These are phyloP conservation scores for Acacia crassicarpa DNA, from an alignment of 306 rosid genomes.

Conservation along the genomic window DNA sequence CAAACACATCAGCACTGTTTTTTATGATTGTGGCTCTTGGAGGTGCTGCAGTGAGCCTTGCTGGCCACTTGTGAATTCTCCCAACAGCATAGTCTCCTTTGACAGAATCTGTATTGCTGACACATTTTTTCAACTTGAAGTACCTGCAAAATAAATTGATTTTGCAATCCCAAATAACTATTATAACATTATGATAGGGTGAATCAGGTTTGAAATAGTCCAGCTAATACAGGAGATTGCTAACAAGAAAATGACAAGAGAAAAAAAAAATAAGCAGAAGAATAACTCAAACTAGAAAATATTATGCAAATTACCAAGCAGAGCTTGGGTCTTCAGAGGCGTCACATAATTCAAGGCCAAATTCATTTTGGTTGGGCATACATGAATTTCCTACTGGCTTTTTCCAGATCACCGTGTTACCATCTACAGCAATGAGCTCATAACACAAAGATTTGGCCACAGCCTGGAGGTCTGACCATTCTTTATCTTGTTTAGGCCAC, in stretches of 20 bases:
- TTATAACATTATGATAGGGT: background rate
- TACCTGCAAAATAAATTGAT: conserved; percentile 62
- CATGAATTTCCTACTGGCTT: conserved; percentile 74
- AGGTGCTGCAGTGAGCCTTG: conserved; percentile 66
- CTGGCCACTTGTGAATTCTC: conserved; percentile 86
- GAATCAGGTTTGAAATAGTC: conserved; percentile 9
- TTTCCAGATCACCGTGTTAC: conserved; percentile 94
- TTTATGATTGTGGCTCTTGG: conserved; percentile 66
- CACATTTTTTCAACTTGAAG: conserved; percentile 76
- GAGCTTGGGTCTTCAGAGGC: conserved; percentile 74
- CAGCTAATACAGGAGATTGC: background rate
- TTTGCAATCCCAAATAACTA: conserved; percentile 27
- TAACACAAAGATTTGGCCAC: conserved; percentile 94
- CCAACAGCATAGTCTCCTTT: conserved; percentile 80
- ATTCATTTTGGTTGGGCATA: conserved; percentile 85
- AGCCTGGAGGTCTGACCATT: conserved; percentile 97
- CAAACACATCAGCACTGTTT: conserved; percentile 74
- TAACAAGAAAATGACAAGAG: background rate
- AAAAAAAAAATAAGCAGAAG: conserved; percentile 9
- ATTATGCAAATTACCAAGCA: conserved; percentile 71
- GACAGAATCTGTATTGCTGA: conserved; percentile 58
- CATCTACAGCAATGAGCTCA: conserved; percentile 88
- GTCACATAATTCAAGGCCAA: conserved; percentile 74
- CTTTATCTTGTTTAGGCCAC: conserved; percentile 98
- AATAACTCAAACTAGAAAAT: conserved; percentile 20